Conservation (phyloP, 805 yeast species). For the Metschnikowia koreensis region DNA sequence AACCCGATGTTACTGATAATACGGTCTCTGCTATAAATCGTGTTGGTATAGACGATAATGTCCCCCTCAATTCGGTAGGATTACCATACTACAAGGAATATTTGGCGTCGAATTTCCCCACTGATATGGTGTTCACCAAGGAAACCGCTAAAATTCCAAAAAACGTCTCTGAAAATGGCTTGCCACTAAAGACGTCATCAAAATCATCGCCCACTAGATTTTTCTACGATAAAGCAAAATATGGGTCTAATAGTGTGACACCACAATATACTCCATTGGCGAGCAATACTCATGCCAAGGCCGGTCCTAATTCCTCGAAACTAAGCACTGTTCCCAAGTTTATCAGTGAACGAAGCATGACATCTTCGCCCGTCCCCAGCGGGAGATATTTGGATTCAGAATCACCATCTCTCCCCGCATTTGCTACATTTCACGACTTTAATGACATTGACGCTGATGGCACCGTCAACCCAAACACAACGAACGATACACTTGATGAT, state of each 20-base stretch:
- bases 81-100: slow-evolving; percentile 81
- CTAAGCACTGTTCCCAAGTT: slow-evolving; percentile 47
- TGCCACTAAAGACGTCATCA: neutral
- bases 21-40: slow-evolving; percentile 24
- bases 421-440: slow-evolving; percentile 11
- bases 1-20: slow-evolving; percentile 45
- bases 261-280: slow-evolving; percentile 40
- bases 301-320: slow-evolving; percentile 11
- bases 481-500: slow-evolving; percentile 1
- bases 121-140: slow-evolving; percentile 55
- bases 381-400: slow-evolving; percentile 2
- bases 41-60: slow-evolving; percentile 35
- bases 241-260: slow-evolving; percentile 55
- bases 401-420: slow-evolving; percentile 11
- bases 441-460: slow-evolving; percentile 13
- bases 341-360: slow-evolving; percentile 49
- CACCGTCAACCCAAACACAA: slow-evolving; percentile 8
- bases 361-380: slow-evolving; percentile 14
- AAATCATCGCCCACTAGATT: slow-evolving; percentile 20
- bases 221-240: slow-evolving; percentile 53
- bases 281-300: slow-evolving; percentile 14
- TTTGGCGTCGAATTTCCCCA: slow-evolving; percentile 79
- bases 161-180: slow-evolving; percentile 42
- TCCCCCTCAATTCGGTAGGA: slow-evolving; percentile 73
- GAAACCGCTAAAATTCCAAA: slow-evolving; percentile 61